Percentiles rank a stretch among this genome's conserved stretches.
phyloP scores from a whole-genome alignment of 164 flowering plant species.

The Cinnamomum chago region DNA sequence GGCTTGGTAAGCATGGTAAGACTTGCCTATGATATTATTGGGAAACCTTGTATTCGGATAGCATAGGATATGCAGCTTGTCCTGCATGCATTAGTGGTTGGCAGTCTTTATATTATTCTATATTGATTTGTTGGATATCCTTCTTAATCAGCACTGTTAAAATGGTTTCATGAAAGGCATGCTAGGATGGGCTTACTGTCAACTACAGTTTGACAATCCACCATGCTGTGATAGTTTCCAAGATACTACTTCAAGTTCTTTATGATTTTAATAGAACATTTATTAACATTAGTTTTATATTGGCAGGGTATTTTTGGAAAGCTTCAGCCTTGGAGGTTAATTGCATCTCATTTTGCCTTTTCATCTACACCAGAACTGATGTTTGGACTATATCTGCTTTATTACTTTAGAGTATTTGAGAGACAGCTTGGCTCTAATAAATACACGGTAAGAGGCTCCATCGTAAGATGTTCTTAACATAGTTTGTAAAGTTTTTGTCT shows the following conservation, averaged over 20 bases:
- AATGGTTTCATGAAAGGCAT: not conserved
- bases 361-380: slow-evolving; percentile 88
- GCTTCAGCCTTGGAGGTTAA: slow-evolving; percentile 63
- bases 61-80: no score
- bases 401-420: slow-evolving; percentile 96
- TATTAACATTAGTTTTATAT: not conserved
- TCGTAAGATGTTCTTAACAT: not conserved
- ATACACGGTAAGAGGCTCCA: slow-evolving; percentile 56
- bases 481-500: no score
- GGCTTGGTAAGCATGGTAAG: not conserved
- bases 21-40: not conserved
- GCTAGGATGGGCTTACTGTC: not conserved
- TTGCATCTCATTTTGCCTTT: slow-evolving; percentile 65
- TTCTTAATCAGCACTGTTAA: not conserved
- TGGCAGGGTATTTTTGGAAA: slow-evolving; percentile 70
- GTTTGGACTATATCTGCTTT: slow-evolving; percentile 82
- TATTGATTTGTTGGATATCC: not conserved
- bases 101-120: no score
- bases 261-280: not conserved
- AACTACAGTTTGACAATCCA: not conserved
- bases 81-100: no score
- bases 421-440: slow-evolving; percentile 96
- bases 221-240: not conserved
- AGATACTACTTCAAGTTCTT: not conserved
- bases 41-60: no score